Base-by-base conservation (phyloP, 371 early-diverging fungal species). In the Mortierella sp. region DNA sequence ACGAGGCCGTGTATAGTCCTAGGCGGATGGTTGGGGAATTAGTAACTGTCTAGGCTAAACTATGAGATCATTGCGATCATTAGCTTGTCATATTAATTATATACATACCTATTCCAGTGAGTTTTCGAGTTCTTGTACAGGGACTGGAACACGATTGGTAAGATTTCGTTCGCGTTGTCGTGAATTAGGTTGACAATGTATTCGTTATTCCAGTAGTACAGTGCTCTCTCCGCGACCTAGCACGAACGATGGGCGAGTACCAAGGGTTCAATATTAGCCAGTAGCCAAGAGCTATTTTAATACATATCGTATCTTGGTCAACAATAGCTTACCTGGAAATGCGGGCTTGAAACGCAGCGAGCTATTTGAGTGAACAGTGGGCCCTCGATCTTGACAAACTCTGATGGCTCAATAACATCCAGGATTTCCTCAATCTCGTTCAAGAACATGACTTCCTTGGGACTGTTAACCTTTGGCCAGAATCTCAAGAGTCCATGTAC, bases 391-490 rank as follows among this genome's bases (percentile, higher is more conserved):
- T 94, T 94, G 40, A 89, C 85, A 80, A 98, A 98, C 76, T 97
- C 95, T 24, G 86, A 85, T 3, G 94, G 94, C 76, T 97, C 97
- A 32, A 95, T 93, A 5, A 96, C 93, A 85, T 97, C 97, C 85
- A 99, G 73, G n/a, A 98, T 94, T 70, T 97, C 97, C 76, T 99
- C 99, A 60, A 98, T 86, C 85, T 98, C 98, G 84, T 94, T 96
- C 71, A 99, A 85, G 84, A 95, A 99, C 97, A 99, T 97, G 64
- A 98, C 96, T 85, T 98, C 98, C 84, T 99, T 99, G 4, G 97
- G 95, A 66, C 95, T 95, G 88, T 98, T 99, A 58, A 96, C 94
- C 83, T 98, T 99, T 55, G 99, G 99, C 99, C 99, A 99, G 85
- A 90, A 97, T 30, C 96, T 91, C 75, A 99, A 85, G 51, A 99